phyloP scores from a whole-genome alignment of 805 yeast species.

The Scheffersomyces amazonensis region DNA sequence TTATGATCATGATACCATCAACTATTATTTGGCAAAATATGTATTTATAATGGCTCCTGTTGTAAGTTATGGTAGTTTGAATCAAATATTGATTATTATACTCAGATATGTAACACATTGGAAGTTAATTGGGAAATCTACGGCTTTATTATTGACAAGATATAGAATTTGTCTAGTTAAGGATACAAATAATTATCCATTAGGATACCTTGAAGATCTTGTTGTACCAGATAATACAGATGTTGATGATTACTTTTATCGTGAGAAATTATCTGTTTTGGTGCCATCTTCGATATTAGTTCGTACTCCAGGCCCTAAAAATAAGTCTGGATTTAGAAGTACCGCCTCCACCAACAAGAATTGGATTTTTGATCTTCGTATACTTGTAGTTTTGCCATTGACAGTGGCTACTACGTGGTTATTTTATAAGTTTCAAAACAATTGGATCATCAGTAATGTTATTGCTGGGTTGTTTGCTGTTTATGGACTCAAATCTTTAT shows the following conservation, averaged over 20 bases:
- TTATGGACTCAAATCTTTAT: slow-evolving; percentile 34
- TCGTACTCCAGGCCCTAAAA: not conserved
- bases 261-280: slow-evolving; percentile 2
- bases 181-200: slow-evolving; percentile 32
- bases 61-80: slow-evolving; percentile 26
- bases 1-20: slow-evolving; percentile 26
- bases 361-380: slow-evolving; percentile 18
- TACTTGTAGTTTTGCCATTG: slow-evolving; percentile 12
- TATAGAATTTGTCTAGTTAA: slow-evolving; percentile 40
- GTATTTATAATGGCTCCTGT: slow-evolving; percentile 28
- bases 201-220: slow-evolving; percentile 31
- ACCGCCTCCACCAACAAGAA: too few relatives aligned
- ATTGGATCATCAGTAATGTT: slow-evolving; percentile 31
- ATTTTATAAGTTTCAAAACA: slow-evolving; percentile 2
- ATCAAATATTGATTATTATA: slow-evolving; percentile 19
- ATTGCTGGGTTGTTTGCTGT: slow-evolving; percentile 43
- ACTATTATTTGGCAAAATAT: slow-evolving; percentile 31
- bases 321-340: too few relatives aligned
- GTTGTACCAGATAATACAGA: slow-evolving; percentile 23
- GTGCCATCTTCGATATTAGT: slow-evolving; percentile 3
- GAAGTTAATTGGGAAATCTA: slow-evolving; percentile 13
- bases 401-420: slow-evolving; percentile 3
- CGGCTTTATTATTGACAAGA: slow-evolving; percentile 27
- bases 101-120: slow-evolving; percentile 24
- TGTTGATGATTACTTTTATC: slow-evolving; percentile 12